phyloP scores from a whole-genome alignment of 352 stramenopile species.

The Globisporangium camurandrum region DNA sequence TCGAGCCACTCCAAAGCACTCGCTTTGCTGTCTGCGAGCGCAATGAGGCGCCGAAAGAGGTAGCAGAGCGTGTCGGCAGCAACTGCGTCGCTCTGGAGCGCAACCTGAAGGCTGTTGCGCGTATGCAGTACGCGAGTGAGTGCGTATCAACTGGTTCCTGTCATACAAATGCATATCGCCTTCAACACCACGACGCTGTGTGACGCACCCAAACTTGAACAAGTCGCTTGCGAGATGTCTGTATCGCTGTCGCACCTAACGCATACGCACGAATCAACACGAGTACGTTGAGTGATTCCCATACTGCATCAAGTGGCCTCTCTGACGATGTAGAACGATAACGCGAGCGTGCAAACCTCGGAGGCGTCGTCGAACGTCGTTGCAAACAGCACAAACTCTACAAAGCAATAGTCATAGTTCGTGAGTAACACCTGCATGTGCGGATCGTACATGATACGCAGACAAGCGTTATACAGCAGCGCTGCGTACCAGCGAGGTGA shows the following conservation, averaged over 20 bases:
- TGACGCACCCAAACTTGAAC: slow-evolving; percentile 48
- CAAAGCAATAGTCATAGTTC: too few species aligned
- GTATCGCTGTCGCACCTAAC: slow-evolving; percentile 48
- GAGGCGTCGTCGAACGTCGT: slow-evolving; percentile 43
- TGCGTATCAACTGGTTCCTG: too few species aligned
- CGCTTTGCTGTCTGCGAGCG: slow-evolving; percentile 34
- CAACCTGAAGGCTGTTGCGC: slow-evolving; percentile 39
- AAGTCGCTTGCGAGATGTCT: slow-evolving; percentile 38
- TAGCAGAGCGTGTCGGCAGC: slow-evolving; percentile 37
- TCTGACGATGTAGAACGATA: too few species aligned
- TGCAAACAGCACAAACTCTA: slow-evolving; percentile 60
- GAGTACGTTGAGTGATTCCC: background rate
- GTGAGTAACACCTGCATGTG: too few species aligned
- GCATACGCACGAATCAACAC: background rate
- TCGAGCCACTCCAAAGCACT: slow-evolving; percentile 47
- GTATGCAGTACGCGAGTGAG: background rate
- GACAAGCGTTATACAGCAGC: too few species aligned
- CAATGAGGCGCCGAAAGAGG: slow-evolving; percentile 53
- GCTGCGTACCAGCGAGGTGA: slow-evolving; percentile 44
- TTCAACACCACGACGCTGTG: background rate
- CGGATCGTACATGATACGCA: too few species aligned
- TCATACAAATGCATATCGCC: background rate
- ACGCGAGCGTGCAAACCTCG: slow-evolving; percentile 13
- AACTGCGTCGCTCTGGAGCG: slow-evolving; percentile 33
- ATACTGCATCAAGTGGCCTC: too few species aligned